phyloP scores from a whole-genome alignment of 164 flowering plant species.

The Piper betle region DNA sequence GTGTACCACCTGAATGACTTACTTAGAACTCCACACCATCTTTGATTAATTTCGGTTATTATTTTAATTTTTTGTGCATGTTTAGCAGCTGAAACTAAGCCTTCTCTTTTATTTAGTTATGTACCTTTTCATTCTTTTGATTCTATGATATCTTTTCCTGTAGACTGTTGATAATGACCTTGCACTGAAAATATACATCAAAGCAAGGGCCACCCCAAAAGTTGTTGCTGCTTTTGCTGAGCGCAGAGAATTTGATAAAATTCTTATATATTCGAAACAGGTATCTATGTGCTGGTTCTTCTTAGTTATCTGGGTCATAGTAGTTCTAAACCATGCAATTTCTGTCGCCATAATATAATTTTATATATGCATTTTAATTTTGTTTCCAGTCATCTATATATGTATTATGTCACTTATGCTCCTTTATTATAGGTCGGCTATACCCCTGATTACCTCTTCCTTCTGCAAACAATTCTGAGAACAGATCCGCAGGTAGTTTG shows the following conservation, averaged over 20 bases:
- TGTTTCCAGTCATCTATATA: too few species aligned
- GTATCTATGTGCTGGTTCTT: constrained; percentile 16
- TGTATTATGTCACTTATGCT: not conserved
- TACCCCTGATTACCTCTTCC: constrained; percentile 90
- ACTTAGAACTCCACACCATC: too few species aligned
- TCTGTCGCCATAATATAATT: not conserved
- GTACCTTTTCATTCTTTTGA: not conserved
- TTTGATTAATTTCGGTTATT: not conserved
- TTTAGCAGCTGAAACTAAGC: not conserved
- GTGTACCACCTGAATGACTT: too few species aligned
- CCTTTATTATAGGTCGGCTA: constrained; percentile 73
- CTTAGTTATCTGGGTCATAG: not conserved
- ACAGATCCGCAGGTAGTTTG: constrained; percentile 86
- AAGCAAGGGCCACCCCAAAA: constrained; percentile 98
- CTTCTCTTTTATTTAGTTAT: not conserved
- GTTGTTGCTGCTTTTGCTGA: constrained; percentile 99
- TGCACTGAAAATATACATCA: constrained; percentile 91
- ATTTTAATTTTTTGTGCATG: not conserved
- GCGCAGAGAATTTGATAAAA: constrained; percentile 94
- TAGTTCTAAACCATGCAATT: not conserved
- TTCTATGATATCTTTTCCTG: constrained; percentile 4
- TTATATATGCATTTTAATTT: too few species aligned
- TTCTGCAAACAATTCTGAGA: constrained; percentile 93
- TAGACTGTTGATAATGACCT: constrained; percentile 99
- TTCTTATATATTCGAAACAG: constrained; percentile 95